Conservation (phyloP, 306 rosid species). For the Betula pendula region DNA sequence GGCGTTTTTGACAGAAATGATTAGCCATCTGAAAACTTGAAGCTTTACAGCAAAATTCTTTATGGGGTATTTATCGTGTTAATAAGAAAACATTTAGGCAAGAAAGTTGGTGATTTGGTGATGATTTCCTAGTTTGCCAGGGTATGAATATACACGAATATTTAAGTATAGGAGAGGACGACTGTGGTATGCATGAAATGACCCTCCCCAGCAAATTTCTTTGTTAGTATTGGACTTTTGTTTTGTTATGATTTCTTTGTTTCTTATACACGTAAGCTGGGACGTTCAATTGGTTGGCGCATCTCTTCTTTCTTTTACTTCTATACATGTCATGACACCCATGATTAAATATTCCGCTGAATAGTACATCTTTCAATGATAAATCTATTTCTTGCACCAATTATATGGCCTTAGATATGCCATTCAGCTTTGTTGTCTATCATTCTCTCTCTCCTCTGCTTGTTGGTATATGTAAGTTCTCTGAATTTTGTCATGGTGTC, state of each 20-base stretch:
- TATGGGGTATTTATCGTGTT: not conserved
- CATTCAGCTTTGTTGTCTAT: not conserved
- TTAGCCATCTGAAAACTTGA: not conserved
- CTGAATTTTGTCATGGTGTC: not conserved
- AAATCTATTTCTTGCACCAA: not conserved
- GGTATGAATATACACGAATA: not conserved
- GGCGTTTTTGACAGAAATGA: not conserved
- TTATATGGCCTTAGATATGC: not conserved
- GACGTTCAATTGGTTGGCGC: not conserved
- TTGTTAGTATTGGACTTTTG: not conserved
- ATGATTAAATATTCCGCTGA: not conserved
- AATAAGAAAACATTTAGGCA: not conserved
- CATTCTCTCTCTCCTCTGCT: not conserved
- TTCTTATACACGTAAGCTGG: not conserved
- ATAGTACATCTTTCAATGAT: not conserved
- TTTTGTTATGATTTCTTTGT: not conserved
- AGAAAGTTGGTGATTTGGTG: not conserved
- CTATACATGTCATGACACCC: not conserved
- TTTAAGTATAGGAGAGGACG: not conserved
- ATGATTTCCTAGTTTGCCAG: not conserved
- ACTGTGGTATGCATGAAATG: not conserved
- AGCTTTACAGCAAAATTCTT: not conserved
- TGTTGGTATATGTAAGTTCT: not conserved
- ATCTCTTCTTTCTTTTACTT: not conserved
- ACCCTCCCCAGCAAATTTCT: constrained; percentile 1